Conservation (phyloP, 805 yeast species). For the Teunomyces gatunensis region DNA sequence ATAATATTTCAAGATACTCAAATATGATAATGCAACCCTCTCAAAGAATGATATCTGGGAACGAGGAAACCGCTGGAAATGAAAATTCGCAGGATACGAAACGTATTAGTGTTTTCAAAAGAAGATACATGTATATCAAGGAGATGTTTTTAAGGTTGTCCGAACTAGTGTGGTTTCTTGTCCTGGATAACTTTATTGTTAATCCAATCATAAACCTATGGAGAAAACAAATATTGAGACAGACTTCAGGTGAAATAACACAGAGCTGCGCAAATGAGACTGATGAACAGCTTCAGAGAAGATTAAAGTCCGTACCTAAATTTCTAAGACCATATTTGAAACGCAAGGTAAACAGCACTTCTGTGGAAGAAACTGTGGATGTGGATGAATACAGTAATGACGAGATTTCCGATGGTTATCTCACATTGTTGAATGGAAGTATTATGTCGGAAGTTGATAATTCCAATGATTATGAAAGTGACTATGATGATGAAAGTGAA, state of each 20-base stretch:
- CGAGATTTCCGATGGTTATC: slow-evolving; percentile 19
- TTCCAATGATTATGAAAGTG: slow-evolving; percentile 24
- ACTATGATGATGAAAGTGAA: slow-evolving; percentile 8
- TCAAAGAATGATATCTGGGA: slow-evolving; percentile 20
- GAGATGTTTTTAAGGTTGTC: slow-evolving; percentile 17
- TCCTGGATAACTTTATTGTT: background rate
- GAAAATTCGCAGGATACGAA: background rate
- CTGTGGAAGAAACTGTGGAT: slow-evolving; percentile 3
- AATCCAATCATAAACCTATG: background rate
- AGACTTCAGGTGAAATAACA: background rate
- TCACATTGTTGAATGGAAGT: slow-evolving; percentile 22
- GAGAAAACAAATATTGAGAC: background rate
- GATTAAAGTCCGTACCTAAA: slow-evolving; percentile 19
- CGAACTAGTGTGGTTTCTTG: slow-evolving; percentile 21
- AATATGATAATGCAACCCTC: slow-evolving; percentile 31
- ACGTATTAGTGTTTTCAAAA: slow-evolving; percentile 16
- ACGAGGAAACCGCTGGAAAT: slow-evolving; percentile 1
- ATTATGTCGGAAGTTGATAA: slow-evolving; percentile 37
- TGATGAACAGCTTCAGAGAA: slow-evolving; percentile 5
- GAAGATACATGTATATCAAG: slow-evolving; percentile 18
- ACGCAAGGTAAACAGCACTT: slow-evolving; percentile 15
- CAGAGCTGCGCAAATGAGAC: background rate
- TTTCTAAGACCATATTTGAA: slow-evolving; percentile 26
- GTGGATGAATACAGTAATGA: slow-evolving; percentile 18
- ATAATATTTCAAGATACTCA: slow-evolving; percentile 22